A percentile compares a stretch with the other conserved stretches of the same genome.
Evolutionary conservation across 495 filamentous ascomycete genomes (phyloP).

Genomic region (Xylaria grammica): DNA sequence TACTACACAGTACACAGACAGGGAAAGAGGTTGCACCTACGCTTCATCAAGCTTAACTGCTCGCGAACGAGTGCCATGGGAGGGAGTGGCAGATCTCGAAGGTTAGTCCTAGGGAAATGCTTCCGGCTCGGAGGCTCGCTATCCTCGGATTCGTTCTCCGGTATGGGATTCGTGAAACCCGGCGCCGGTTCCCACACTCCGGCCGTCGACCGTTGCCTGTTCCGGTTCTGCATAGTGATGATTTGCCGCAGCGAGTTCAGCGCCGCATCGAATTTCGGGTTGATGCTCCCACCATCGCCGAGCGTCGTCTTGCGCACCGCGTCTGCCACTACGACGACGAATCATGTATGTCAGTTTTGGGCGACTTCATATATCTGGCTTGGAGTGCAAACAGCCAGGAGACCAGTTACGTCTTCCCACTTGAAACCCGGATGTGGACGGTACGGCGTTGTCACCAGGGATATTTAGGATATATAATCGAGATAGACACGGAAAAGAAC

Average conservation of each 20-base stretch:
- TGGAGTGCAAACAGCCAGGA: too few species aligned
- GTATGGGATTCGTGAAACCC: slow-evolving; percentile 13
- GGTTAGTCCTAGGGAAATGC: slow-evolving; percentile 43
- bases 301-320: slow-evolving; percentile 49
- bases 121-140: slow-evolving; percentile 24
- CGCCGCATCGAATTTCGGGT: slow-evolving; percentile 60
- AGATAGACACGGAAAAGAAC: too few species aligned
- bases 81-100: slow-evolving; percentile 61
- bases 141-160: slow-evolving; percentile 9
- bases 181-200: slow-evolving; percentile 12
- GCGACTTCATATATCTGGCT: neutral
- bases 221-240: slow-evolving; percentile 53
- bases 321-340: slow-evolving; percentile 32
- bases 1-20: neutral
- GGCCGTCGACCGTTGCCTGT: slow-evolving; percentile 23
- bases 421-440: slow-evolving; percentile 40
- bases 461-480: neutral
- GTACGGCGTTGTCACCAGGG: neutral
- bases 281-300: slow-evolving; percentile 33
- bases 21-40: slow-evolving; percentile 22
- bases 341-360: neutral
- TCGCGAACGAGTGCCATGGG: slow-evolving; percentile 57
- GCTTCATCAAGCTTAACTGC: slow-evolving; percentile 55
- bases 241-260: slow-evolving; percentile 64
- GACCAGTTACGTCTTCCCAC: too few species aligned